Evolutionary conservation across 1,139 yeast genomes (phyloP), one percentile per base, ranked within the genome.

Genomic region (Arxiozyma slooffiae): DNA sequence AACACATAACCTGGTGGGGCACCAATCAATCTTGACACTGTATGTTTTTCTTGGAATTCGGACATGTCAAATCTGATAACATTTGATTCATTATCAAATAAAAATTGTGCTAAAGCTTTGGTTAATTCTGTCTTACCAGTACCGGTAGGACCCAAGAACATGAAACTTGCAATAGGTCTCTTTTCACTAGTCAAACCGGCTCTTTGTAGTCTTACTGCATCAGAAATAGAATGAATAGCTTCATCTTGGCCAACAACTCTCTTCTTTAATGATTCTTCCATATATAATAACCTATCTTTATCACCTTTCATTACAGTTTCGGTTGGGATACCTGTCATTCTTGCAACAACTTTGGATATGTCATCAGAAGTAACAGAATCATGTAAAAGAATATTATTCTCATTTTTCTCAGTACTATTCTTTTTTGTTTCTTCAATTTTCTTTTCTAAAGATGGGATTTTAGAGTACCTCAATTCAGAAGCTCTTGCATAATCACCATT

Each of bases 1-100:
- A 97, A 95, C 37, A 92, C 97, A 66, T 92, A 92, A 9, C 97
- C 97, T 17, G 98, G 98, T 7, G 98, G 98, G 0, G 97, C 92
- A 46, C 98, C 98, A 59, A 92, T 88, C 54, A 92, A 76, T 57
- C 97, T 78, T 41, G 96, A 85, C 14, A 90, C 81, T 0, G 95
- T 77, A 67, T 89, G 97, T 66, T 86, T 85, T 65, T 92, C 98
- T 70, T 90, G 97, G 68, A 90, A 92, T 67, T 92, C 98, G 23
- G 96, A 86, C 97, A 92, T 92, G 67, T 92, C 98, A 66, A 92
- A 90, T 58, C 97, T 76, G 36, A 89, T 80, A 30, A 92, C 90
- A 7, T 96, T 79, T 45, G 80, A 76, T 61, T 86, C 89, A 67
- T 90, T 92, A 63, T 89, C 92, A 69, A 92, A 92, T 59, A 92